A percentile compares a stretch with the other conserved stretches of the same genome.
Conservation (phyloP, 305 asterid genomes). For the Fraxinus platypoda region DNA sequence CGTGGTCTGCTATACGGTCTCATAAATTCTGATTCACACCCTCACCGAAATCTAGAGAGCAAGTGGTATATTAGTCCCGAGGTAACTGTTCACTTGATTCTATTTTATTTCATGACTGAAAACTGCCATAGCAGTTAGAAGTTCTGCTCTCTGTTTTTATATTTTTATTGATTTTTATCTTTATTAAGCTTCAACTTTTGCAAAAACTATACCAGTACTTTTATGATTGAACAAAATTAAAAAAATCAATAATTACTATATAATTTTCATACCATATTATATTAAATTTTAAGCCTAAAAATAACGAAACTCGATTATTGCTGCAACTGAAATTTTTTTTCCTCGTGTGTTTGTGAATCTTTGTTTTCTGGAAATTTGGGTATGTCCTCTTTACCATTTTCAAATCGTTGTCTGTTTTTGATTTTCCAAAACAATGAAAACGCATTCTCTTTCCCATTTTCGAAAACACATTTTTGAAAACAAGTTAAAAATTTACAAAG, state of each 20-base stretch:
- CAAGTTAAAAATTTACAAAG: too few species aligned
- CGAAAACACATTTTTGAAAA: too few species aligned
- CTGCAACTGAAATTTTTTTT: neutral
- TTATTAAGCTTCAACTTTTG: neutral
- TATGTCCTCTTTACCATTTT: too few species aligned
- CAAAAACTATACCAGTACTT: neutral
- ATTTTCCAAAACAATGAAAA: too few species aligned
- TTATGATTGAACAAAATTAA: neutral
- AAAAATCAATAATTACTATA: neutral
- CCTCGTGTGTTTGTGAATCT: neutral
- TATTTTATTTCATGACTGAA: slow-evolving; percentile 1
- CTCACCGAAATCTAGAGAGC: slow-evolving; percentile 78
- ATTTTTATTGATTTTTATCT: neutral
- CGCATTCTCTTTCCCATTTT: too few species aligned
- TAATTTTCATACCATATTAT: neutral
- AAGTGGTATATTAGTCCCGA: slow-evolving; percentile 93
- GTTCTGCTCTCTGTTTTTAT: neutral
- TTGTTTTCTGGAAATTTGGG: neutral
- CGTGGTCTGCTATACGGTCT: slow-evolving; percentile 88
- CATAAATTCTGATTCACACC: slow-evolving; percentile 72
- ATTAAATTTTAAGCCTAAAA: neutral
- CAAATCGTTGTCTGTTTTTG: too few species aligned
- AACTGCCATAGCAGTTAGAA: neutral
- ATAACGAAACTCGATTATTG: neutral
- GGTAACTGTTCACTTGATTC: slow-evolving; percentile 43